Conservation (phyloP, 2,329 filamentous ascomycete genomes). For the Talaromyces atroroseus region DNA sequence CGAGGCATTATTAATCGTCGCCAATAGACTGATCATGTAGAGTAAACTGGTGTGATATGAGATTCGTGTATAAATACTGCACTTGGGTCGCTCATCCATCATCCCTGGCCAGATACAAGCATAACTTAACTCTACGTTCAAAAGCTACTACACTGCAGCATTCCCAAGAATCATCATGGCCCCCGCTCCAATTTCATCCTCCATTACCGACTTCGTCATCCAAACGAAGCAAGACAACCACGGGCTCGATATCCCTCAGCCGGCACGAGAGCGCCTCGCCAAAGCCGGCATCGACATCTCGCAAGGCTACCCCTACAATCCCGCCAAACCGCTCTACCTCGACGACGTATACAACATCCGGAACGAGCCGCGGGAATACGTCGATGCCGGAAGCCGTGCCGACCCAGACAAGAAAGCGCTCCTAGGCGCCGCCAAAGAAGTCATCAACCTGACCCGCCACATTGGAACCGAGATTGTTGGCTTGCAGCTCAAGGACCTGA, state of each 20-base stretch:
- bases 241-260: constrained; percentile 52
- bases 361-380: constrained; percentile 49
- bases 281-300: constrained; percentile 66
- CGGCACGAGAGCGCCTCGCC: constrained; percentile 54
- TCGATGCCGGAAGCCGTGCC: constrained; percentile 60
- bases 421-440: constrained; percentile 56
- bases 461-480: constrained; percentile 63
- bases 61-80: neutral
- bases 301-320: constrained; percentile 65
- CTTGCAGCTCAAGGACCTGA: constrained; percentile 58
- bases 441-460: constrained; percentile 56
- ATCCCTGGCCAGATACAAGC: too few relatives aligned
- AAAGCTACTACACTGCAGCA: neutral
- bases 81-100: neutral
- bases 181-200: constrained; percentile 56
- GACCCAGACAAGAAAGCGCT: constrained; percentile 60
- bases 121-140: too few relatives aligned
- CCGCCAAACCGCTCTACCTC: constrained; percentile 60
- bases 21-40: neutral
- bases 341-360: constrained; percentile 66
- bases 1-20: neutral
- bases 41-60: neutral
- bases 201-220: constrained; percentile 56
- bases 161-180: constrained; percentile 38
- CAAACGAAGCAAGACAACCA: constrained; percentile 57